Conservation (phyloP, 345 rosid species). For the Lenwebbia sp. region DNA sequence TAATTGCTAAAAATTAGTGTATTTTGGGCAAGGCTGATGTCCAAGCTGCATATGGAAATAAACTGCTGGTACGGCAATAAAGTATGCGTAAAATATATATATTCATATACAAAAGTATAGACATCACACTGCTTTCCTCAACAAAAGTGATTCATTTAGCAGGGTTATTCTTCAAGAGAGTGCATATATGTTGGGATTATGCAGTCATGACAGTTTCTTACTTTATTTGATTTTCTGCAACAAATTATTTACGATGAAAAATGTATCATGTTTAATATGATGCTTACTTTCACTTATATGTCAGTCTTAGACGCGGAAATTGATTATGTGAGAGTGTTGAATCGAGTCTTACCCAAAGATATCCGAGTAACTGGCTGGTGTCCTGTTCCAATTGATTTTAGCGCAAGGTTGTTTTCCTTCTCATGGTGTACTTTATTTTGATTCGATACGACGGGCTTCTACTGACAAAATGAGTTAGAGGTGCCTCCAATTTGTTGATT, state of each 20-base stretch:
- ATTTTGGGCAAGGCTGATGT: neutral
- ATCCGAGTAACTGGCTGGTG: slow-evolving; percentile 88
- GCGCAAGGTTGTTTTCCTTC: slow-evolving; percentile 61
- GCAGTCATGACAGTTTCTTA: neutral
- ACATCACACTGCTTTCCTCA: neutral
- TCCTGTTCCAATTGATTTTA: slow-evolving; percentile 74
- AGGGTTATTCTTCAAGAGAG: neutral
- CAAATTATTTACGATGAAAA: neutral
- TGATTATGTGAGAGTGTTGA: slow-evolving; percentile 79
- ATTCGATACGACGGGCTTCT: neutral
- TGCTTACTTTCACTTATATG: slow-evolving; percentile 4
- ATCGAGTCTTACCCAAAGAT: slow-evolving; percentile 86
- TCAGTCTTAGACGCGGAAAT: slow-evolving; percentile 51
- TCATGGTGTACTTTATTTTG: neutral
- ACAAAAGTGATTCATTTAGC: neutral
- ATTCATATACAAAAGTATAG: neutral
- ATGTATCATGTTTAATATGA: neutral
- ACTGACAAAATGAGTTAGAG: neutral
- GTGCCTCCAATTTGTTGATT: neutral
- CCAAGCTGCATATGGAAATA: neutral
- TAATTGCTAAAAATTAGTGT: neutral
- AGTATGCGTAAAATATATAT: neutral
- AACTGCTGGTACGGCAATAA: neutral
- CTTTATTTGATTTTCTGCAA: neutral
- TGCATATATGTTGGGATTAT: neutral